These are phyloP conservation scores for Elsinoe necatrix DNA, from an alignment of 2,329 filamentous ascomycete genomes.

Conservation along the genomic window DNA sequence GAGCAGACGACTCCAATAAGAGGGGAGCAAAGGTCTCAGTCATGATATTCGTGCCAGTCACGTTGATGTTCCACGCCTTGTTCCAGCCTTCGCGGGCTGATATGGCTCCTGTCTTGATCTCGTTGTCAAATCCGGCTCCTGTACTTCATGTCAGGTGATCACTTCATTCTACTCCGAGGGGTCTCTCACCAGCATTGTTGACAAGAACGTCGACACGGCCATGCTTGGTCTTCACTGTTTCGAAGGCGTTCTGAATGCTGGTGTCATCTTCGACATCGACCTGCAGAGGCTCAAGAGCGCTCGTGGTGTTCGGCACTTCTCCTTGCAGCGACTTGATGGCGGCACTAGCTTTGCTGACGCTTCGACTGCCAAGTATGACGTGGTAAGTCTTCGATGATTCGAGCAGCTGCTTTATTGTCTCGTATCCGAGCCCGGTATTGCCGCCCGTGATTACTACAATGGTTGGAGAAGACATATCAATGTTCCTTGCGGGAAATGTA, in stretches of 20 bases:
- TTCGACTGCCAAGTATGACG: slow-evolving; percentile 49
- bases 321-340: slow-evolving; percentile 38
- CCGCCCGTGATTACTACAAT: slow-evolving; percentile 50
- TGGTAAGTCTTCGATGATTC: slow-evolving; percentile 43
- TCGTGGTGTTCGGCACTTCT: slow-evolving; percentile 36
- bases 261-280: slow-evolving; percentile 48
- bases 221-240: slow-evolving; percentile 35
- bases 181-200: slow-evolving; percentile 50
- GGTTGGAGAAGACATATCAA: background rate
- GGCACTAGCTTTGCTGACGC: slow-evolving; percentile 41
- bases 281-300: slow-evolving; percentile 40
- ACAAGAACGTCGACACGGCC: slow-evolving; percentile 46
- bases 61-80: slow-evolving; percentile 32
- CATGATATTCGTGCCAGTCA: slow-evolving; percentile 33
- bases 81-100: slow-evolving; percentile 32
- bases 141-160: slow-evolving; percentile 9
- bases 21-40: slow-evolving; percentile 32
- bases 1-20: slow-evolving; percentile 29
- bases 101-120: slow-evolving; percentile 25
- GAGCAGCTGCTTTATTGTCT: slow-evolving; percentile 48
- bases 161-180: background rate
- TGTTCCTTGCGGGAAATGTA: background rate
- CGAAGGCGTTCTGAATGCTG: slow-evolving; percentile 42
- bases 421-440: slow-evolving; percentile 50
- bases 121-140: slow-evolving; percentile 40